Evolutionary conservation across 192 early-diverging fungal species (phyloP).

Genomic region (Thoreauomyces humboldtii): DNA sequence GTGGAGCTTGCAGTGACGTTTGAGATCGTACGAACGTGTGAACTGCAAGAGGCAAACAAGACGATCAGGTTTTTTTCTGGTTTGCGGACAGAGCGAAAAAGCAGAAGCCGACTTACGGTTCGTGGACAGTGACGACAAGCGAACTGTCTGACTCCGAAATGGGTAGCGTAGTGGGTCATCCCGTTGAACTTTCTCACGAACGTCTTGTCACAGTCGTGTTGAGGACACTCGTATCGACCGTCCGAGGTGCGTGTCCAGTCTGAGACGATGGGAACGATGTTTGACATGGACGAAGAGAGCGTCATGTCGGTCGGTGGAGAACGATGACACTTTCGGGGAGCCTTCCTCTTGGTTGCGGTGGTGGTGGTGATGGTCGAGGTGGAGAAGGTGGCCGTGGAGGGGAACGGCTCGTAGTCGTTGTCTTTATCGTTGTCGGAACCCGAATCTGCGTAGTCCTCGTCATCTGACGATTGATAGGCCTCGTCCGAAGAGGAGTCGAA

Average conservation of each 20-base stretch:
- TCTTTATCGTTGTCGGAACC: too few relatives aligned
- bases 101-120: constrained; percentile 9
- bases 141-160: constrained; percentile 16
- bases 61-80: not conserved
- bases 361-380: too few relatives aligned
- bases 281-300: too few relatives aligned
- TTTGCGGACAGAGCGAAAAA: not conserved
- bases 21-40: constrained; percentile 26
- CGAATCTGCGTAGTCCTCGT: too few relatives aligned
- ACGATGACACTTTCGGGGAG: too few relatives aligned
- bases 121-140: constrained; percentile 4
- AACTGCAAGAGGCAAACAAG: not conserved
- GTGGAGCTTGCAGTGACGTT: constrained; percentile 23
- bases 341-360: too few relatives aligned
- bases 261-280: too few relatives aligned
- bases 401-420: too few relatives aligned
- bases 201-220: constrained; percentile 15
- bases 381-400: too few relatives aligned
- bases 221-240: constrained; percentile 8
- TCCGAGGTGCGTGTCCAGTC: constrained; percentile 4
- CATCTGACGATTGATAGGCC: too few relatives aligned
- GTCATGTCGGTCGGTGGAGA: too few relatives aligned
- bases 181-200: constrained; percentile 26
- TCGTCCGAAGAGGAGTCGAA: too few relatives aligned
- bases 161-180: constrained; percentile 23